Evolutionary conservation across 768 basidiomycete genomes (phyloP).

Genomic region (Lactarius sp.): DNA sequence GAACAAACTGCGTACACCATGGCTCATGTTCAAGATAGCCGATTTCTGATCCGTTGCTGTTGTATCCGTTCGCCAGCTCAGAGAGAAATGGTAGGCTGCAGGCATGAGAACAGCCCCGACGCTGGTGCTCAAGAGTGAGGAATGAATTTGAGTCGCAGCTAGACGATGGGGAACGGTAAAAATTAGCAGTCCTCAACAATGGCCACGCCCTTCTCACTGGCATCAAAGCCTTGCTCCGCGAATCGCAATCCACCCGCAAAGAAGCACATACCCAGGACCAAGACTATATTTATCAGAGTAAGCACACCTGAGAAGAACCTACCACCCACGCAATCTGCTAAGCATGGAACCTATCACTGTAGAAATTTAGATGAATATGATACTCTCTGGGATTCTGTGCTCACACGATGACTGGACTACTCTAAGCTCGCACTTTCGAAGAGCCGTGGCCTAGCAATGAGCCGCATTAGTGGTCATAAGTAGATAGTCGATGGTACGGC

Average conservation of each 20-base stretch:
- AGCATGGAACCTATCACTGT: conserved; percentile 79
- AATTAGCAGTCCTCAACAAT: not conserved
- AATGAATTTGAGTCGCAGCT: conserved; percentile 72
- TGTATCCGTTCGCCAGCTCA: conserved; percentile 33
- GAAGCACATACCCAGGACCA: conserved; percentile 82
- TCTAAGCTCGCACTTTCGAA: conserved; percentile 74
- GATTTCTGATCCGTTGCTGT: conserved; percentile 35
- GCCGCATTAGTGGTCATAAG: not conserved
- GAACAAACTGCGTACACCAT: conserved; percentile 49
- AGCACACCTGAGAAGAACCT: conserved; percentile 9
- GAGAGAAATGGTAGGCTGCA: conserved; percentile 66
- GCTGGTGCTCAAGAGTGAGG: conserved; percentile 67
- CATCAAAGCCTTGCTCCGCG: conserved; percentile 73
- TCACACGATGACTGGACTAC: conserved; percentile 78
- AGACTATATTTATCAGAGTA: conserved; percentile 41
- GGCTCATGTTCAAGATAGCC: conserved; percentile 67
- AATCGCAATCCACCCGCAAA: conserved; percentile 76
- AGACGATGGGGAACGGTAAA: not conserved
- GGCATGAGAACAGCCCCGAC: conserved; percentile 77
- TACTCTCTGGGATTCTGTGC: conserved; percentile 26
- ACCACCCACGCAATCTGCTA: conserved; percentile 57
- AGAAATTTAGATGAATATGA: conserved; percentile 14
- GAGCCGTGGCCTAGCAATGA: conserved; percentile 58
- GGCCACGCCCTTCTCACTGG: conserved; percentile 41
- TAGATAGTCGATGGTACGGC: not conserved